Evolutionary conservation across 305 asterid genomes (phyloP), one percentile per base, ranked within the genome.

Genomic region (Rubia balearica): DNA sequence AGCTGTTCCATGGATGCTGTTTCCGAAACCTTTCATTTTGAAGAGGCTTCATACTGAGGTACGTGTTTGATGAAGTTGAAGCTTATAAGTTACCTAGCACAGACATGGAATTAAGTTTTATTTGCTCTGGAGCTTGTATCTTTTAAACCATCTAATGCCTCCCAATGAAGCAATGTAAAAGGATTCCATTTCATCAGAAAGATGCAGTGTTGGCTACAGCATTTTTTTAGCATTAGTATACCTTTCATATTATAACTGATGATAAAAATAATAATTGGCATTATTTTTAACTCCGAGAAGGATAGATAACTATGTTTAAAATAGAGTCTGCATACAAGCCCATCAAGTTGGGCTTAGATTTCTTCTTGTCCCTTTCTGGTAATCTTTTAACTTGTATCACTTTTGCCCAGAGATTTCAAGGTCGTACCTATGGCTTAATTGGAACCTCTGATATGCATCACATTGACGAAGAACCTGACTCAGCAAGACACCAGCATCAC

Each of bases 1-100:
- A 79, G 96, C 97, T 75, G 98, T 91, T 77, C 98, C 98, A 24
- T 94, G 98, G 97, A 94, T 94, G 98, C 98, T 94, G 77, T 94
- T 94, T 76, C 98, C 98, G 36, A 94, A 94, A 79, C 97, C 98
- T 78, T 94, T 91, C 76, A 89, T 94, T 81, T 80, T 94, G 77
- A 91, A 82, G 85, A 88, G 79, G 80, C 92, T 84, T 71, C 90
- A 94, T 60, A 75, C 88, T 10, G 95, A 94, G 98, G 98, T 94
- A 88, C 8, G 51, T 73, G 24, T 69, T 67, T 73, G 57, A 49
- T 17, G 55, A 19, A n/a, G 40, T 13, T 17, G 55, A 19, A n/a
- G 40, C 24, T 45, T 45, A 5, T 22, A 8, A 69, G 63, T 49
- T 68, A 30, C 53, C 40, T 6, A 38, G 55, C 21, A 48, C 57